Conservation (phyloP, 1,284 basidiomycete genomes). For the Ceratobasidium sp. region DNA sequence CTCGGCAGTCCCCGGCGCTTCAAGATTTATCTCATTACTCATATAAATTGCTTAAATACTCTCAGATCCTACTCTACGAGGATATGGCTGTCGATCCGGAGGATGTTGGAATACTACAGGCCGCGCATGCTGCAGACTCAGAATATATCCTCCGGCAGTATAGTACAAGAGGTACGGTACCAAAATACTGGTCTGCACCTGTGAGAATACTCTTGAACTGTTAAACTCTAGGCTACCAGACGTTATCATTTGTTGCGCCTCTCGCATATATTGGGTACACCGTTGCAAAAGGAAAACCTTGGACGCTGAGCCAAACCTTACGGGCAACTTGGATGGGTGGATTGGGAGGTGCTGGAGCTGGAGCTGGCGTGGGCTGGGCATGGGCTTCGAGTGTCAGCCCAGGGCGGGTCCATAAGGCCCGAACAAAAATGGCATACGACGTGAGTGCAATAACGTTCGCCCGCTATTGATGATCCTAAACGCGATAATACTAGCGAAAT, state of each 20-base stretch:
- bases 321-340: constrained; percentile 79
- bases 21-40: background rate
- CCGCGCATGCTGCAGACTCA: constrained; percentile 54
- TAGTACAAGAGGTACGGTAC: constrained; percentile 50
- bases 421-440: constrained; percentile 67
- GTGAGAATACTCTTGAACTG: constrained; percentile 49
- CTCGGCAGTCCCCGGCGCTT: background rate
- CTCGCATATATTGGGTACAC: constrained; percentile 69
- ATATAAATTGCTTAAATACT: background rate
- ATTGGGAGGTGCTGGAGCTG: constrained; percentile 62
- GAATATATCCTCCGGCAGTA: constrained; percentile 72
- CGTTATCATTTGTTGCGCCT: constrained; percentile 71
- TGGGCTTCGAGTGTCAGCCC: constrained; percentile 48
- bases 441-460: constrained; percentile 58
- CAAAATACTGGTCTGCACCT: constrained; percentile 46
- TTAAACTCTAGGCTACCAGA: constrained; percentile 67
- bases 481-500: constrained; percentile 60
- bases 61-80: background rate
- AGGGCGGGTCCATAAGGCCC: constrained; percentile 60
- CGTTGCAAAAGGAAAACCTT: constrained; percentile 67
- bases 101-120: constrained; percentile 5
- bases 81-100: constrained; percentile 1
- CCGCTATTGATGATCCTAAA: background rate
- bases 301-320: constrained; percentile 71
- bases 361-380: constrained; percentile 52